Conservation (phyloP, 2,329 filamentous ascomycete species). For the Penicillium rolfsii region DNA sequence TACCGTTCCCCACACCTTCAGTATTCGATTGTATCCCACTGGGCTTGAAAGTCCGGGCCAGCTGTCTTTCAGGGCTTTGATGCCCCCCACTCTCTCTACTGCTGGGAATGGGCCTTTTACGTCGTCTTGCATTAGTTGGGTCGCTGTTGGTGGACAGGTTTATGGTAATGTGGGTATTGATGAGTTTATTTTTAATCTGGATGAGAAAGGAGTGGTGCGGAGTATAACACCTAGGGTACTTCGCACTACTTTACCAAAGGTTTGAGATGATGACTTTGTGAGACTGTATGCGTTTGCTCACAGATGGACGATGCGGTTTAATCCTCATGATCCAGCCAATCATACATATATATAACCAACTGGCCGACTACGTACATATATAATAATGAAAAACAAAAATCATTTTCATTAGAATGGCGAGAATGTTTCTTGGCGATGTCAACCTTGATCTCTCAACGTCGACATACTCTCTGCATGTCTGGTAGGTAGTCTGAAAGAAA, state of each 20-base stretch:
- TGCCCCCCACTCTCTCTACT: constrained; percentile 1
- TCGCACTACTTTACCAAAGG: constrained; percentile 15
- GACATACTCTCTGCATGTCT: no score
- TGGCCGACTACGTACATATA: not conserved
- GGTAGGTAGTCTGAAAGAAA: no score
- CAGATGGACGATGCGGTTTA: not conserved
- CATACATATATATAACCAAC: no score
- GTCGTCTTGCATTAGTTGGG: constrained; percentile 23
- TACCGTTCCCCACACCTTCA: constrained; percentile 13
- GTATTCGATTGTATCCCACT: constrained; percentile 32
- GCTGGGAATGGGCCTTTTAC: constrained; percentile 19
- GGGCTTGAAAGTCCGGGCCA: constrained; percentile 20
- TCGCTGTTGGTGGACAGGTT: constrained; percentile 16
- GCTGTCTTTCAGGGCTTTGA: constrained; percentile 28
- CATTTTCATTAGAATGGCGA: no score
- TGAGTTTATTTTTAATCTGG: constrained; percentile 28
- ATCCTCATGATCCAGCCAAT: no score
- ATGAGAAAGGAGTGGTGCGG: constrained; percentile 18
- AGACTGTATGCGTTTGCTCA: not conserved
- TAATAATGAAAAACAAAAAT: not conserved
- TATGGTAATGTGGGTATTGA: constrained; percentile 28
- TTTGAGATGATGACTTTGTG: not conserved
- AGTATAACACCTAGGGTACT: constrained; percentile 21
- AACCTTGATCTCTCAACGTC: no score
- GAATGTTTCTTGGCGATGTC: no score